phyloP scores from a whole-genome alignment of 768 basidiomycete species.

The Lanmaoa rubissima region DNA sequence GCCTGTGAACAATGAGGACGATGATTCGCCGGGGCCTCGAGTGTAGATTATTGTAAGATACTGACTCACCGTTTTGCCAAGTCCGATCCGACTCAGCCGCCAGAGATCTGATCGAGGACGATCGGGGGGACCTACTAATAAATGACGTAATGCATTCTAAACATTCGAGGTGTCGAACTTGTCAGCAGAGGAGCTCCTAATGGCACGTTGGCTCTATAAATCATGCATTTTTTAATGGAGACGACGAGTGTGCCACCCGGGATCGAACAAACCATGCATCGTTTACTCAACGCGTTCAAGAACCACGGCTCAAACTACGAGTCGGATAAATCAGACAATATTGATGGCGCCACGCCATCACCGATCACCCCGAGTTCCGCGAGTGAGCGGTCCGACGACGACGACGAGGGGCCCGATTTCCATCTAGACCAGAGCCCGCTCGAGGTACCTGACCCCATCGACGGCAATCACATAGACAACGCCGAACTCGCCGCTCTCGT shows the following conservation, averaged over 20 bases:
- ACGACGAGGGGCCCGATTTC: background rate
- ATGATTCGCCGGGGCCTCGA: background rate
- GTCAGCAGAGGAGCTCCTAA: background rate
- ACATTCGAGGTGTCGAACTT: background rate
- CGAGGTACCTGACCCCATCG: constrained; percentile 12
- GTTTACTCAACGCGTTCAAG: background rate
- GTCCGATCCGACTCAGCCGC: background rate
- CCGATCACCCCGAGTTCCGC: background rate
- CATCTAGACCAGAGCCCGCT: background rate
- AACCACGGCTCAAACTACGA: background rate
- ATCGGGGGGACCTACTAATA: background rate
- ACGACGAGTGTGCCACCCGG: too few relatives aligned
- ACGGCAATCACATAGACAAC: constrained; percentile 1
- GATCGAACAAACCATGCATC: background rate
- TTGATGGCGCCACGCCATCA: background rate
- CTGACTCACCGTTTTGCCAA: background rate
- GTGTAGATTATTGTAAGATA: background rate
- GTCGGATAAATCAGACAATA: too few relatives aligned
- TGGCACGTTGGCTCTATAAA: background rate
- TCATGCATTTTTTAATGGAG: too few relatives aligned
- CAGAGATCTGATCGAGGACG: background rate
- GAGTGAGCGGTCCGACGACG: constrained; percentile 3
- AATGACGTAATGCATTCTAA: constrained; percentile 2
- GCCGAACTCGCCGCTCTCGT: constrained; percentile 49
- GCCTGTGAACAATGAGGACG: constrained; percentile 2